Evolutionary conservation across 2,329 filamentous ascomycete genomes (phyloP).

Genomic region (Ceratocystis alfenasii): DNA sequence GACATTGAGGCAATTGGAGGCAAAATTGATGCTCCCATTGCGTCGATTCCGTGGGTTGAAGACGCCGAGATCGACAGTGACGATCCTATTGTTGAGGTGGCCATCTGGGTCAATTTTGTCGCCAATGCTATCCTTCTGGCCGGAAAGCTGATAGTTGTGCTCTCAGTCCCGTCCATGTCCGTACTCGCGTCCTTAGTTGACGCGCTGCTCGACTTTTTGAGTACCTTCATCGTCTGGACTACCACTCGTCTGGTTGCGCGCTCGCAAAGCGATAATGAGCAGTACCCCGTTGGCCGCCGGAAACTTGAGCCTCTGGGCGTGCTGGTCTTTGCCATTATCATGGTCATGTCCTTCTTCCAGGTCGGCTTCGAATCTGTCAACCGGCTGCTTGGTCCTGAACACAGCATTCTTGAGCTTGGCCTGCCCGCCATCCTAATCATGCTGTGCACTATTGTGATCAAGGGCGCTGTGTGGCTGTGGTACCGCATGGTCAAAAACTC

Average conservation of each 20-base stretch:
- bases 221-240: slow-evolving; percentile 68
- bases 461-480: slow-evolving; percentile 75
- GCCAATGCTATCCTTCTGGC: slow-evolving; percentile 65
- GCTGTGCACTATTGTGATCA: slow-evolving; percentile 68
- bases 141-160: slow-evolving; percentile 64
- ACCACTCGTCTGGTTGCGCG: slow-evolving; percentile 58
- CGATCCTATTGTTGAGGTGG: slow-evolving; percentile 66
- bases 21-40: slow-evolving; percentile 32
- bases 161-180: slow-evolving; percentile 69
- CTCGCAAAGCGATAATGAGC: slow-evolving; percentile 58
- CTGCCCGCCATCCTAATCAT: slow-evolving; percentile 67
- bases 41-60: slow-evolving; percentile 57
- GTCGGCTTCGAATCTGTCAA: slow-evolving; percentile 60
- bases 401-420: slow-evolving; percentile 59
- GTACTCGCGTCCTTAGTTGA: slow-evolving; percentile 71
- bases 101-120: slow-evolving; percentile 73
- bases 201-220: slow-evolving; percentile 67
- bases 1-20: slow-evolving; percentile 34
- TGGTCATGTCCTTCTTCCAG: slow-evolving; percentile 75
- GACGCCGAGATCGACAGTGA: slow-evolving; percentile 61
- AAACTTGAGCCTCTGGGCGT: slow-evolving; percentile 69
- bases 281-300: slow-evolving; percentile 66
- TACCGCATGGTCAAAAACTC: slow-evolving; percentile 77
- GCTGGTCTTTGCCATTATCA: slow-evolving; percentile 70
- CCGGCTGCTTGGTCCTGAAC: slow-evolving; percentile 49